A percentile compares a stretch with the other conserved stretches of the same genome.
Evolutionary conservation across 1,284 basidiomycete species (phyloP).

Genomic region (Laetiporus sulphureus): DNA sequence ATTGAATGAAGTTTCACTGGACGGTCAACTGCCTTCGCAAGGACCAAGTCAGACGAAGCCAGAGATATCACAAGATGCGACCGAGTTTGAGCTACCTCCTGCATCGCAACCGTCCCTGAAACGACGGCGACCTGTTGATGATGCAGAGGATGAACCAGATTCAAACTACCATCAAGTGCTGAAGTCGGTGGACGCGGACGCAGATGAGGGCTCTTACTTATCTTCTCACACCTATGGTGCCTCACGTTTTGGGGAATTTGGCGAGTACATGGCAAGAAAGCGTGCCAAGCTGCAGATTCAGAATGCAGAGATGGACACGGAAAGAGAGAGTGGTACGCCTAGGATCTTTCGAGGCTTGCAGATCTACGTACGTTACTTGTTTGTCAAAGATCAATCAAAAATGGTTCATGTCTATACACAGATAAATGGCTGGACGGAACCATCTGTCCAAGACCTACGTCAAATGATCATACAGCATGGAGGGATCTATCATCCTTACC

Average conservation of each 20-base stretch:
- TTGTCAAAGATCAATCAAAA: background rate
- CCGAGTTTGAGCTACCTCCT: conserved; percentile 7
- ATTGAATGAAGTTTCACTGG: conserved; percentile 38
- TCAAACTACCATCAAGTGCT: conserved; percentile 13
- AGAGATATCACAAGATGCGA: conserved; percentile 1
- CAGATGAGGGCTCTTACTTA: conserved; percentile 15
- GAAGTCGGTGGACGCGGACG: conserved; percentile 13
- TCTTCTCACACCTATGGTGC: conserved; percentile 62
- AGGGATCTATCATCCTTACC: conserved; percentile 78
- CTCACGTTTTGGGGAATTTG: conserved; percentile 76
- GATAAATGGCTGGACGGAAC: conserved; percentile 89
- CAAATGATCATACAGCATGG: conserved; percentile 80
- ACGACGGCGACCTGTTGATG: conserved; percentile 11
- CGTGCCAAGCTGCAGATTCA: conserved; percentile 87
- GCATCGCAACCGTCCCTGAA: conserved; percentile 14
- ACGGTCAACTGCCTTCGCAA: conserved; percentile 32
- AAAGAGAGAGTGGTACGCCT: conserved; percentile 26
- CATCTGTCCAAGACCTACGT: conserved; percentile 82
- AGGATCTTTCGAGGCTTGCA: conserved; percentile 67
- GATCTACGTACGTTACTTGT: conserved; percentile 60
- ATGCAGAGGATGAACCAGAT: conserved; percentile 17
- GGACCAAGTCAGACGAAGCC: no score
- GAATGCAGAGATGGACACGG: conserved; percentile 53
- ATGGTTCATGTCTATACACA: conserved; percentile 21
- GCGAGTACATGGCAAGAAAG: conserved; percentile 87